Evolutionary conservation across 768 basidiomycete genomes (phyloP).

Genomic region (Russula abietina): DNA sequence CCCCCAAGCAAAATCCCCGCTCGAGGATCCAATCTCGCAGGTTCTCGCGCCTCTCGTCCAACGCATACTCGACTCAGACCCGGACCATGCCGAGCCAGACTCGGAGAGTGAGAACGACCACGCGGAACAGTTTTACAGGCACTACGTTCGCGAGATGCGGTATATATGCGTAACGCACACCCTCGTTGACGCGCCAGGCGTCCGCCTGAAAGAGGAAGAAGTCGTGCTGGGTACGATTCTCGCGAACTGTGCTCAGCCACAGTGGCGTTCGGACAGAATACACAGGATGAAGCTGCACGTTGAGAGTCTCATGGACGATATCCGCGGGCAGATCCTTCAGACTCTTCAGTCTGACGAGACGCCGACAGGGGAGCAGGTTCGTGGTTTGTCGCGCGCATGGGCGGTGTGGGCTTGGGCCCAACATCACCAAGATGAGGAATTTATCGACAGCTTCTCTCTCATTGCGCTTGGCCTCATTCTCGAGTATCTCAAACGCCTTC

Average conservation of each 20-base stretch:
- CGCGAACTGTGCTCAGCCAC: constrained; percentile 57
- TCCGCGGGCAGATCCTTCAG: constrained; percentile 35
- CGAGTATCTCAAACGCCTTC: constrained; percentile 1
- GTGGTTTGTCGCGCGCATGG: constrained; percentile 53
- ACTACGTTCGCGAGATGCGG: constrained; percentile 58
- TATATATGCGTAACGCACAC: constrained; percentile 69
- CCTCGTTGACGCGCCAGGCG: constrained; percentile 49
- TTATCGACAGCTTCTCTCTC: constrained; percentile 57
- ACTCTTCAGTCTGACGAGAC: background rate
- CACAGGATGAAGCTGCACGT: constrained; percentile 59
- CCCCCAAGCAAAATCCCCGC: background rate
- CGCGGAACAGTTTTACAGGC: constrained; percentile 35
- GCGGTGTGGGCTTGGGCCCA: constrained; percentile 55
- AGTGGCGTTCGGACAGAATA: constrained; percentile 53
- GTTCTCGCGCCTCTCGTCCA: constrained; percentile 5
- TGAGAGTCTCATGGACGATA: constrained; percentile 44
- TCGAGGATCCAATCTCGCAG: constrained; percentile 10
- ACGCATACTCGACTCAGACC: background rate
- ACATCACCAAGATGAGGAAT: constrained; percentile 30
- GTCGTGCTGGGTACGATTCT: constrained; percentile 70
- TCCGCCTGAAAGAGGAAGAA: constrained; percentile 62
- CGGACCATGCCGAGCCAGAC: background rate
- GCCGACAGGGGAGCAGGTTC: constrained; percentile 23
- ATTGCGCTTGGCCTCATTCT: too few relatives aligned
- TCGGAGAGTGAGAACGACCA: background rate